Percentiles rank a stretch among this genome's conserved stretches.
Evolutionary conservation across 306 rosid species (phyloP).

Genomic region (Sesbania bispinosa): DNA sequence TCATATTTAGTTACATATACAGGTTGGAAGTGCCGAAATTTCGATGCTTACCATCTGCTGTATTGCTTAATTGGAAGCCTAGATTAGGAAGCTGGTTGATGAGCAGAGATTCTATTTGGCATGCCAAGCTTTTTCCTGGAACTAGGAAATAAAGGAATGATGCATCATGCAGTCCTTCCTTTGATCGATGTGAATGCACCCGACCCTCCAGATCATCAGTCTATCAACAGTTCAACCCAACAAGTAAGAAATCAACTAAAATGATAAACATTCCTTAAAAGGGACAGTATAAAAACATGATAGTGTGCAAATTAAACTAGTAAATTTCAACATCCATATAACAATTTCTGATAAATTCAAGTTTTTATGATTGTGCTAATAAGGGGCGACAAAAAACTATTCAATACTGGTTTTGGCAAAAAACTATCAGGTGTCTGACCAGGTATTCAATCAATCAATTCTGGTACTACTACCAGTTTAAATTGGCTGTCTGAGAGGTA

Average conservation of each 20-base stretch:
- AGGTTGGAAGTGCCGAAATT: constrained; percentile 76
- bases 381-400: too few relatives aligned
- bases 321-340: too few relatives aligned
- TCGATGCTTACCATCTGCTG: constrained; percentile 79
- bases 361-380: not conserved
- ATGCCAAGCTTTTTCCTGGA: constrained; percentile 79
- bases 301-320: too few relatives aligned
- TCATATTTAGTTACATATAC: constrained; percentile 29
- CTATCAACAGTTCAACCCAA: constrained; percentile 34
- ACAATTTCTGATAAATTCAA: not conserved
- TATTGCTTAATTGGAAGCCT: constrained; percentile 65
- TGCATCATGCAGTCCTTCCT: constrained; percentile 70
- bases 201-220: constrained; percentile 85
- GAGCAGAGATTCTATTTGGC: constrained; percentile 88
- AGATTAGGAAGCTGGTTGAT: constrained; percentile 79
- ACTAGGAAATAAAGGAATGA: constrained; percentile 65
- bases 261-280: not conserved
- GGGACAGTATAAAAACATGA: too few relatives aligned
- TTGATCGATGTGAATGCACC: constrained; percentile 60
- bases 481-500: too few relatives aligned
- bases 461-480: too few relatives aligned
- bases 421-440: too few relatives aligned
- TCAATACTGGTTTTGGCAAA: too few relatives aligned
- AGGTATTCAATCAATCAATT: too few relatives aligned
- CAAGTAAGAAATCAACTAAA: not conserved